phyloP scores from a whole-genome alignment of 192 early-diverging fungal species.

The Jimgerdemannia flammicorona region DNA sequence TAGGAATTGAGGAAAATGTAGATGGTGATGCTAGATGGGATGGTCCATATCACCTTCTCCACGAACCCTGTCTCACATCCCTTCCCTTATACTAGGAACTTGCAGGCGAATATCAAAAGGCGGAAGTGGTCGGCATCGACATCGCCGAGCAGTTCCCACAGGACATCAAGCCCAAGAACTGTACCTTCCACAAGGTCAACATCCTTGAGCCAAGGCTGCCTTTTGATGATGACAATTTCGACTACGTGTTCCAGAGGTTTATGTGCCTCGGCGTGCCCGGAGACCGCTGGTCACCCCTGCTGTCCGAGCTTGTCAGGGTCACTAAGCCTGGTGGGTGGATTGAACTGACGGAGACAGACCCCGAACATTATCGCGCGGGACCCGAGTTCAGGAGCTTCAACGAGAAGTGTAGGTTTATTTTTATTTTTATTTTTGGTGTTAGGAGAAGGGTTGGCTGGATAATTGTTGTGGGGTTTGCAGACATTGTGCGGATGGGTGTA shows the following conservation, averaged over 20 bases:
- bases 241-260: constrained; percentile 46
- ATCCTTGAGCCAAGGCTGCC: constrained; percentile 20
- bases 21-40: too few relatives aligned
- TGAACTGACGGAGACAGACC: constrained; percentile 38
- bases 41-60: too few relatives aligned
- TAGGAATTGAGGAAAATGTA: too few relatives aligned
- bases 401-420: constrained; percentile 3
- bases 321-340: constrained; percentile 49
- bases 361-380: constrained; percentile 23
- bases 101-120: constrained; percentile 37
- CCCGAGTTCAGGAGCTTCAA: constrained; percentile 19
- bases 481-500: too few relatives aligned
- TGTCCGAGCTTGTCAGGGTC: constrained; percentile 40
- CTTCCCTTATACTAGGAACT: constrained; percentile 21
- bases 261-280: constrained; percentile 27
- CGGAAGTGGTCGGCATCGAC: constrained; percentile 32
- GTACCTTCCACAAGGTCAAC: constrained; percentile 27
- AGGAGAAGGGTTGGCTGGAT: too few relatives aligned
- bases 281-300: constrained; percentile 32
- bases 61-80: too few relatives aligned
- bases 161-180: constrained; percentile 29
- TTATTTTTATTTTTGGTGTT: not conserved
- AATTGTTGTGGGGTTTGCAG: too few relatives aligned
- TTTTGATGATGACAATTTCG: constrained; percentile 43
- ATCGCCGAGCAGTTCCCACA: constrained; percentile 21